Conservation (phyloP, 495 filamentous ascomycete genomes). For the Pyrenula massariospora region DNA sequence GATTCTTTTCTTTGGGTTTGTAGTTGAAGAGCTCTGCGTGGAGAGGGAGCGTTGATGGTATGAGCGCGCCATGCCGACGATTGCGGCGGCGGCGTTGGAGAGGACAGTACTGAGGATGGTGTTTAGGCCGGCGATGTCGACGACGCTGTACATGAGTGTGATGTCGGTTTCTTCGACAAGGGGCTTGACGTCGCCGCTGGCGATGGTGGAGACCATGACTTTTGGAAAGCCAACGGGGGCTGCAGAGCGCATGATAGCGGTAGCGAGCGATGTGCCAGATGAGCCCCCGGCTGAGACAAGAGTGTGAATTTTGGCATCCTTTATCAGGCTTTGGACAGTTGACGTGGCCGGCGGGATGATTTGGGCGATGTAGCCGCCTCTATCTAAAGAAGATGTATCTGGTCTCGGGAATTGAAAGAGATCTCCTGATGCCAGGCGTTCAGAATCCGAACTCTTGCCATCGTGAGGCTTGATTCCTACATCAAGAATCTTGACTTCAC, state of each 20-base stretch:
- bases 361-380: constrained; percentile 35
- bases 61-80: constrained; percentile 39
- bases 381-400: constrained; percentile 17
- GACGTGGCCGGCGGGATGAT: constrained; percentile 30
- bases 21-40: not conserved
- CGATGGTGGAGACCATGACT: constrained; percentile 57
- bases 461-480: constrained; percentile 21
- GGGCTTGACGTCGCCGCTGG: constrained; percentile 43
- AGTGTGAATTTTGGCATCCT: constrained; percentile 31
- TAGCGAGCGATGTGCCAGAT: constrained; percentile 42
- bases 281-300: constrained; percentile 46
- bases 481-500: constrained; percentile 41
- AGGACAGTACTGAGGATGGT: constrained; percentile 40
- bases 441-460: not conserved
- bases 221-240: constrained; percentile 56
- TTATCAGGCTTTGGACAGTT: constrained; percentile 21
- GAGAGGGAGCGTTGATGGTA: constrained; percentile 19
- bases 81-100: constrained; percentile 46
- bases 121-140: constrained; percentile 58
- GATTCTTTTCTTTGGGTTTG: constrained; percentile 27
- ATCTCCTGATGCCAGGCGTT: not conserved
- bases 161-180: constrained; percentile 57
- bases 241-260: constrained; percentile 43
- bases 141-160: constrained; percentile 55
- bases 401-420: not conserved